Base-by-base conservation (phyloP, 2,329 filamentous ascomycete genomes). In the Tolypocladium ovalisporum region DNA sequence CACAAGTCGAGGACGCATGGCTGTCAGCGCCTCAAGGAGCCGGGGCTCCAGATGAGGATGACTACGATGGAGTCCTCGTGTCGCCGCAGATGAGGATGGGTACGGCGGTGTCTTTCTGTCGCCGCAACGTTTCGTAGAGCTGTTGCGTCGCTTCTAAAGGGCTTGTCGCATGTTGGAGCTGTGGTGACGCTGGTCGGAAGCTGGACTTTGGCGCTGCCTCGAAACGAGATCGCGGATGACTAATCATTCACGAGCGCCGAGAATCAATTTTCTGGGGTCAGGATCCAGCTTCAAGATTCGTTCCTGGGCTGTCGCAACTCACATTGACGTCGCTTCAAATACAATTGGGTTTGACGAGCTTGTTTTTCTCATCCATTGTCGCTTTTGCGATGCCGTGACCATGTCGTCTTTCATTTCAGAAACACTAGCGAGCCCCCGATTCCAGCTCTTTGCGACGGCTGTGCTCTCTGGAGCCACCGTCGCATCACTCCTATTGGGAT, bases 361-460 rank as follows among this genome's bases (percentile, higher is more conserved):
- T 22, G 29, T 10, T 2, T 19, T 19, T 22, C n/a, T 52, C 17
- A 13, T 35, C 19, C 9, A 35, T 13, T 35, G 19, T 6, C 17
- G 36, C 34, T 56, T 29, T 64, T 65, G 62, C 1, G 35, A 22
- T 52, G 54, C 36, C 39, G 60, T 61, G 60, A 66, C 58, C 19
- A 77, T 77, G 77, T 65, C 75, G 47, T 76, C 76, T 35, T 71
- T 78, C 39, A 57, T 80, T 34, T 69, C 74, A 47, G 73, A 76
- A 56, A 70, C 74, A 6, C 66, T 77, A 44, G 71, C 73, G 42
- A 78, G 72, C 64, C 72, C 77, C 37, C 76, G 76, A 32, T 68
- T 79, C 47, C 89, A 91, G 69, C 75, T 94, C 39, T 80, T 84
- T 22, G 82, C 86, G 3, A 90, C 89, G 0, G 89, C 89, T 2